Evolutionary conservation across 1,284 basidiomycete genomes (phyloP), one percentile per base, ranked within the genome.

Genomic region (Phylloboletellus chloephorus): DNA sequence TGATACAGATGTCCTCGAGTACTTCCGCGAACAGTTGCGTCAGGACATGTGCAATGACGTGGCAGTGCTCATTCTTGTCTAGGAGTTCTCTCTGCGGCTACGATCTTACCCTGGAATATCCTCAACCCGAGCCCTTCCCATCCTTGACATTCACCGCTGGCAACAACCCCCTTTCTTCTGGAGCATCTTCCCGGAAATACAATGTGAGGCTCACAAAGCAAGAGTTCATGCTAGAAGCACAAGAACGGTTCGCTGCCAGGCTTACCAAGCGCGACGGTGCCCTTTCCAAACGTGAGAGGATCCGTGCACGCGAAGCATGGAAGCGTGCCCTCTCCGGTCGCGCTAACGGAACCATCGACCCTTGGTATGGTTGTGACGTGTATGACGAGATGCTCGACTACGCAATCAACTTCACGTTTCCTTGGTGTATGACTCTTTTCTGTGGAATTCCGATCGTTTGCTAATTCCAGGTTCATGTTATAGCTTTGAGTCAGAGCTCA

Each of bases 61-160:
- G 16, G 3, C 31, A 16, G 11, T 22, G 10, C 32, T 37, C 31
- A 50, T 30, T 7, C 10, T 19, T 19, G 19, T 32, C 7, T 48
- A 86, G 82, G 56, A 58, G 68, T 20, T 68, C 74, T 37, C 65
- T 82, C 17, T 87, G 83, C 50, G 74, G 74, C 2, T 82, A 74
- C 53, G 69, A 86, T 53, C 57, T 87, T 23, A 81, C 79, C 54
- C 63, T 87, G 8, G 78, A 79, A 13, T 87, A 87, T 49, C 83
- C 83, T 1, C 78, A 85, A 56, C 65, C 67, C 23, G 71, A 69
- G 26, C 58, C 65, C 37, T 72, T 85, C 41, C 76, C 79, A 0
- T 65, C 73, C 10, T 54, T 77, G 15, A 49, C 54, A 3, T 60
- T 69, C 25, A 50, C 51, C n/a, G 44, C 63, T 23, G 62, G 60